A percentile compares a stretch with the other conserved stretches of the same genome.
phyloP scores from a whole-genome alignment of 768 basidiomycete species.

The Auricularia heimuer region DNA sequence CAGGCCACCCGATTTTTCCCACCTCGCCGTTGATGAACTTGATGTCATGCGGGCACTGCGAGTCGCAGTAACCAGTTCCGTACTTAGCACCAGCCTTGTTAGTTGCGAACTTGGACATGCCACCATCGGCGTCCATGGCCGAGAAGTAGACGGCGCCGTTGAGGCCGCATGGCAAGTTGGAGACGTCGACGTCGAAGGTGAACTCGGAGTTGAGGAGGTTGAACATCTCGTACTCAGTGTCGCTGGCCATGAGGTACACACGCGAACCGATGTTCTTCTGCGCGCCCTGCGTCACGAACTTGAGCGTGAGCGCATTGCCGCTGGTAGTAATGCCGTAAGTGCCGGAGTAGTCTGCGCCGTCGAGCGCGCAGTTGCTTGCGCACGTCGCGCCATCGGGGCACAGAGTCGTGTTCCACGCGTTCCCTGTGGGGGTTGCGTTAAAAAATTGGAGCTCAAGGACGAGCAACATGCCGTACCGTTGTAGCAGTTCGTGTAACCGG shows the following conservation, averaged over 20 bases:
- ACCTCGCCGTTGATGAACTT: slow-evolving; percentile 53
- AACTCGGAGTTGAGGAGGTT: slow-evolving; percentile 47
- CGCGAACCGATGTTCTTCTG: slow-evolving; percentile 24
- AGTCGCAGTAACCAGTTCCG: slow-evolving; percentile 39
- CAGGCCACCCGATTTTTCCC: slow-evolving; percentile 10
- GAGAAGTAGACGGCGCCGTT: slow-evolving; percentile 54
- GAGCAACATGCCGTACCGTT: slow-evolving; percentile 10
- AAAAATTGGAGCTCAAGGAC: neutral
- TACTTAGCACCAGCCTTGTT: slow-evolving; percentile 32
- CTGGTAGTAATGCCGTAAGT: slow-evolving; percentile 11
- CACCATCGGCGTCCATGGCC: slow-evolving; percentile 52
- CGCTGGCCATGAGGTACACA: slow-evolving; percentile 41
- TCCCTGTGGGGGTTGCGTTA: slow-evolving; percentile 6
- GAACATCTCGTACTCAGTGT: slow-evolving; percentile 38
- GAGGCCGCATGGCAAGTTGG: slow-evolving; percentile 46
- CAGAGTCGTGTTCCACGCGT: slow-evolving; percentile 23
- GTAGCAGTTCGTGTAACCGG: slow-evolving; percentile 27
- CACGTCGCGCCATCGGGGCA: slow-evolving; percentile 24
- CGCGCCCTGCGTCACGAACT: slow-evolving; percentile 7
- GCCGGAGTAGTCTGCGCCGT: slow-evolving; percentile 25
- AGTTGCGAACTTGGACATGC: slow-evolving; percentile 33
- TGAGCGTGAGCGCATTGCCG: slow-evolving; percentile 8
- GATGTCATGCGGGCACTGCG: slow-evolving; percentile 50
- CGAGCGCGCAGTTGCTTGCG: slow-evolving; percentile 21
- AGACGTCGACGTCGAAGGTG: slow-evolving; percentile 51